These are phyloP conservation scores for Boletus coccyginus DNA, from an alignment of 768 basidiomycete genomes.

Conservation along the genomic window DNA sequence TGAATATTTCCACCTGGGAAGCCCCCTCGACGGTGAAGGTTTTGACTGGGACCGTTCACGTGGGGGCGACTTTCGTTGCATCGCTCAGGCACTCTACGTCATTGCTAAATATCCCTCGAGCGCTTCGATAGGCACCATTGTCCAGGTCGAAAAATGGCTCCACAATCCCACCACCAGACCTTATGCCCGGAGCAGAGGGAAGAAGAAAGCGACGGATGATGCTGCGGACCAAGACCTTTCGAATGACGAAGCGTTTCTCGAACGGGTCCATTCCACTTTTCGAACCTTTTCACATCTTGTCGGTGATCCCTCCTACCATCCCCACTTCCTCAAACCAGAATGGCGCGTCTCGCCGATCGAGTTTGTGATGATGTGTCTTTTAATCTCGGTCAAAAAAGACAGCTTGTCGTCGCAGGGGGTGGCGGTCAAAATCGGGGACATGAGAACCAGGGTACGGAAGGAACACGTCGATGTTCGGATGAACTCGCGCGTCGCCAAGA, in stretches of 20 bases:
- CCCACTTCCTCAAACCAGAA: conserved; percentile 38
- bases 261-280: conserved; percentile 42
- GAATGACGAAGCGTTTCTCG: conserved; percentile 32
- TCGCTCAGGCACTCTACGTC: conserved; percentile 51
- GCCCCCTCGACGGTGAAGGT: conserved; percentile 32
- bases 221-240: conserved; percentile 22
- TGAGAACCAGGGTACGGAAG: conserved; percentile 55
- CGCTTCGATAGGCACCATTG: conserved; percentile 30
- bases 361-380: conserved; percentile 53
- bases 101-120: conserved; percentile 44
- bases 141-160: conserved; percentile 53
- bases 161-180: conserved; percentile 18
- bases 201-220: conserved; percentile 19
- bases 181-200: conserved; percentile 3
- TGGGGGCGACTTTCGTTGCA: conserved; percentile 56
- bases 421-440: conserved; percentile 41
- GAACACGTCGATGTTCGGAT: conserved; percentile 63
- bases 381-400: conserved; percentile 52
- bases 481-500: conserved; percentile 56
- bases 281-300: conserved; percentile 47
- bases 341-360: conserved; percentile 67
- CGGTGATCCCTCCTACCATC: conserved; percentile 32
- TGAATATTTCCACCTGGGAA: conserved; percentile 41
- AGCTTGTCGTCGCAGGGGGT: conserved; percentile 39
- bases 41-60: conserved; percentile 52